Percentiles rank a stretch among this genome's conserved stretches.
phyloP scores from a whole-genome alignment of 208 protist genomes.

The Leishmania guyanensis region DNA sequence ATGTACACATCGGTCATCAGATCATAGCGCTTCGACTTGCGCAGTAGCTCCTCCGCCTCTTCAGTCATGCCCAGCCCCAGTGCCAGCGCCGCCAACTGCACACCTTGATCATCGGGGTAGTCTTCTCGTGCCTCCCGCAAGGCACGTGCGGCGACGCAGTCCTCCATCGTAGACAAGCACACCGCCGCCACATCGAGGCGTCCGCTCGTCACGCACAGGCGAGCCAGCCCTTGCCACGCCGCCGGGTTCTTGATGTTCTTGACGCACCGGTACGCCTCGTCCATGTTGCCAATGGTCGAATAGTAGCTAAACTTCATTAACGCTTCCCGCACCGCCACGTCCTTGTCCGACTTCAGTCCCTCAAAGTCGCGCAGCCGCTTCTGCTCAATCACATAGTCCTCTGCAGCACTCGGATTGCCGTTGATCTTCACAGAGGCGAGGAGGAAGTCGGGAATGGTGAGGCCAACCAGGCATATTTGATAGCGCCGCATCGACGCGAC shows the following conservation, averaged over 20 bases:
- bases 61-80: slow-evolving; percentile 94
- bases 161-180: slow-evolving; percentile 95
- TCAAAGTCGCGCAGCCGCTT: slow-evolving; percentile 94
- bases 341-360: slow-evolving; percentile 88
- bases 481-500: slow-evolving; percentile 70
- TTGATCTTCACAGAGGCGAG: slow-evolving; percentile 86
- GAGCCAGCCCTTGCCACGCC: slow-evolving; percentile 96
- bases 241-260: slow-evolving; percentile 93
- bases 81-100: slow-evolving; percentile 94
- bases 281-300: slow-evolving; percentile 97
- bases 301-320: slow-evolving; percentile 97
- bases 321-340: slow-evolving; percentile 88
- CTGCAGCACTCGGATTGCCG: slow-evolving; percentile 72
- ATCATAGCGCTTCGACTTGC: slow-evolving; percentile 88
- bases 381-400: slow-evolving; percentile 90
- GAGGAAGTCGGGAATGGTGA: slow-evolving; percentile 92
- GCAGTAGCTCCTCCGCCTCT: slow-evolving; percentile 89
- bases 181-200: slow-evolving; percentile 95
- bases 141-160: slow-evolving; percentile 88
- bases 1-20: slow-evolving; percentile 94
- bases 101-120: slow-evolving; percentile 85
- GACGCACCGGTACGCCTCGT: slow-evolving; percentile 96
- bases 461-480: slow-evolving; percentile 89
- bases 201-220: slow-evolving; percentile 94
- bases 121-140: slow-evolving; percentile 86